Evolutionary conservation across 2,329 filamentous ascomycete species (phyloP), one percentile per base, ranked within the genome.

Genomic region (Fonsecaea nubica): DNA sequence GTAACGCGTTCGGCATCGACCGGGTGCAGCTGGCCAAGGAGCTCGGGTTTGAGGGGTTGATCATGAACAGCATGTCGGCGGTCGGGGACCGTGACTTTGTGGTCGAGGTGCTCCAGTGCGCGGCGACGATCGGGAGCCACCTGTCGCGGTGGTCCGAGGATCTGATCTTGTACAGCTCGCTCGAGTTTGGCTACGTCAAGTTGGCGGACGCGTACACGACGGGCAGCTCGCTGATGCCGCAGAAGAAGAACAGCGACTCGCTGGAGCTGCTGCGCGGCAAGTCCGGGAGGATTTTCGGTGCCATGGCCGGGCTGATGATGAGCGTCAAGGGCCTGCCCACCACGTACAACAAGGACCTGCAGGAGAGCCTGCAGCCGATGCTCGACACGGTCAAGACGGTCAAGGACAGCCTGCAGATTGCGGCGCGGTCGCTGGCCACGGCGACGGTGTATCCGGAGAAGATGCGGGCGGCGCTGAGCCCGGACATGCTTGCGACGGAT

Each of bases 331-430:
- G 90, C 63, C 86, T 95, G 33, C 91, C 92, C 1, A 90, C 86
- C 52, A 92, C 90, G 2, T 96, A 96, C 83, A 94, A 96, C 83
- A 96, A 96, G 80, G 92, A 96, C 77, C 80, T 96, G n/a, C 92
- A 97, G 79, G 92, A 96, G 80, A 90, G 87, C 65, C 89, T 92
- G 68, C 90, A 96, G 83, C 90, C 90, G n/a, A 87, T 96, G 80
- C 86, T 96, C 57, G 92, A 96, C 78, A 87, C 89, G 76, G 86
- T 78, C 91, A 93, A 84, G 94, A 92, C 5, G 85, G 95, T 68
- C 52, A 86, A 85, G 64, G 90, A 96, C 82, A 92, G 90, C 75
- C 85, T 96, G 62, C 88, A 90, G 77, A 96, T 96, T 73, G 91
- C 91, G 33, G 91, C 90, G 30, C 91, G 93, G 62, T 90, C 96